phyloP scores from a whole-genome alignment of 371 early-diverging fungal genomes.

The Modicella reniformis region DNA sequence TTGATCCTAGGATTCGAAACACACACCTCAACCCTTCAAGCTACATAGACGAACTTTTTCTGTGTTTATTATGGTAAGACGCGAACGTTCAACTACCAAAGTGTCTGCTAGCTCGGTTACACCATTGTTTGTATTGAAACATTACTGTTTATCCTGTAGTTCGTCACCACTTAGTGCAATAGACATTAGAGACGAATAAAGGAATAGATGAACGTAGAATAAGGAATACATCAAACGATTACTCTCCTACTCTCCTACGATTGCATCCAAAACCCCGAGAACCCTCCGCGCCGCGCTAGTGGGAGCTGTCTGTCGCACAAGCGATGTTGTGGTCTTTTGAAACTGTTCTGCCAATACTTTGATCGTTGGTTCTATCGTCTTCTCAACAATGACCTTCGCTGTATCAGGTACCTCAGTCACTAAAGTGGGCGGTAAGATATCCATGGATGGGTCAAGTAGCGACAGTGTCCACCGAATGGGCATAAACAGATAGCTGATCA shows the following conservation, averaged over 20 bases:
- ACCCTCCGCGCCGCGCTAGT: constrained; percentile 27
- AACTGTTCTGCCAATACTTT: constrained; percentile 8
- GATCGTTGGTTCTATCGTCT: not conserved
- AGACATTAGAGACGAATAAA: too few relatives aligned
- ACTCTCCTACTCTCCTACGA: constrained; percentile 41
- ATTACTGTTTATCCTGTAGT: too few relatives aligned
- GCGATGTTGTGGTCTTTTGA: not conserved
- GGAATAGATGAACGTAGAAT: too few relatives aligned
- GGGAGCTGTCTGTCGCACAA: constrained; percentile 13
- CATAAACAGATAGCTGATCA: constrained; percentile 62
- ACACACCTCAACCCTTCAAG: too few relatives aligned
- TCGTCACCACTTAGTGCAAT: too few relatives aligned
- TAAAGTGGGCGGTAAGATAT: constrained; percentile 6
- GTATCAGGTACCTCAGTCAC: not conserved
- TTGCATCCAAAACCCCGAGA: constrained; percentile 34
- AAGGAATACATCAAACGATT: too few relatives aligned
- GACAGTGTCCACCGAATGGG: constrained; percentile 48
- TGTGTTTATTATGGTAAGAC: too few relatives aligned
- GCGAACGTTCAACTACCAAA: too few relatives aligned
- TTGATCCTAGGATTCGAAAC: too few relatives aligned
- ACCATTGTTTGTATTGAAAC: too few relatives aligned
- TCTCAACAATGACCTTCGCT: constrained; percentile 4
- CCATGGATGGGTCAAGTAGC: constrained; percentile 37
- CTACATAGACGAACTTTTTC: too few relatives aligned
- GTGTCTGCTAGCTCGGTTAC: too few relatives aligned